A percentile compares a stretch with the other conserved stretches of the same genome.
These are phyloP conservation scores for Cystobasidiaceae sp. DNA, from an alignment of 1,284 basidiomycete genomes.

Conservation along the genomic window DNA sequence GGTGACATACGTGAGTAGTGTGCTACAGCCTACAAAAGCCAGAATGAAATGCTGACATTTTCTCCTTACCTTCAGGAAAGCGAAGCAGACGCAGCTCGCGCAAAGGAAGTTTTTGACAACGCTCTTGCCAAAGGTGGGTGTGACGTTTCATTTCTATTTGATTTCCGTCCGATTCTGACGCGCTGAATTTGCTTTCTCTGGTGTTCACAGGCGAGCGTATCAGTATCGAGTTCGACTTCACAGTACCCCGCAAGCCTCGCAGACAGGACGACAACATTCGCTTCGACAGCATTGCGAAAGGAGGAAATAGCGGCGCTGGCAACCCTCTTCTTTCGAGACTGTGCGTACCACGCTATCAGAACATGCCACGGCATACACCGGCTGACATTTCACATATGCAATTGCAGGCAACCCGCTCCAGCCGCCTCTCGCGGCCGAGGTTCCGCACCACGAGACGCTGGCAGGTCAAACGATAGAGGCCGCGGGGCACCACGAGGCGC, in stretches of 20 bases:
- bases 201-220: slow-evolving; percentile 36
- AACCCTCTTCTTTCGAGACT: slow-evolving; percentile 23
- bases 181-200: neutral
- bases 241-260: neutral
- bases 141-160: neutral
- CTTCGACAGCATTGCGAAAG: slow-evolving; percentile 1
- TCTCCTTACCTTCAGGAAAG: slow-evolving; percentile 51
- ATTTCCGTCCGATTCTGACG: neutral
- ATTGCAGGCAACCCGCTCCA: neutral
- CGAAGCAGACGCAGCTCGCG: slow-evolving; percentile 68
- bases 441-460: slow-evolving; percentile 75
- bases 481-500: slow-evolving; percentile 52
- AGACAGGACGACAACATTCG: slow-evolving; percentile 3
- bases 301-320: slow-evolving; percentile 1
- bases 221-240: slow-evolving; percentile 35
- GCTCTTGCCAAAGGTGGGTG: slow-evolving; percentile 78
- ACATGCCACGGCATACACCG: slow-evolving; percentile 61
- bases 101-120: slow-evolving; percentile 81
- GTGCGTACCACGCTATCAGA: slow-evolving; percentile 55
- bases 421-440: neutral
- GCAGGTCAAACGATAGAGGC: neutral
- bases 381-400: neutral
- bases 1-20: slow-evolving; percentile 59
- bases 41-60: neutral
- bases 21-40: too few relatives aligned